Evolutionary conservation across 2,329 filamentous ascomycete species (phyloP), one percentile per base, ranked within the genome.

Genomic region (Aspergillus flavus): DNA sequence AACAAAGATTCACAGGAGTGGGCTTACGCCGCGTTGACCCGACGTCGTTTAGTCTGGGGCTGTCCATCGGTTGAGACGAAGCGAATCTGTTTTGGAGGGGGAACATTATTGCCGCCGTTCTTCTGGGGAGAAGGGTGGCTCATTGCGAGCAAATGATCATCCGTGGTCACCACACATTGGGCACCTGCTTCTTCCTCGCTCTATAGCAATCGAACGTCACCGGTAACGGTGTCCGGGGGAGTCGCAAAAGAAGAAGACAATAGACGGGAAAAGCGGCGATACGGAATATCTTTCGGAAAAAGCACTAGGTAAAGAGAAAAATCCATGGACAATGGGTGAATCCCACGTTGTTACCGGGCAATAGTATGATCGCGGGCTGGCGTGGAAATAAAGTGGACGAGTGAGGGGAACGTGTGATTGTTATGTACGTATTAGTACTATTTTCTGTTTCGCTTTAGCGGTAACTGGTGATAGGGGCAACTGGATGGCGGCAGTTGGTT

Each of bases 21-120:
- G 21, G 52, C 88, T 78, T 84, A 91, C 87, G 91, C 91, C 72
- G 91, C 89, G 79, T 89, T 92, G 73, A 94, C 91, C 71, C 91
- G 85, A 74, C 91, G 86, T 71, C 91, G 84, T 79, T 94, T 94
- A 30, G 90, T 89, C 65, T 91, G 91, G 56, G 91, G 91, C 68
- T 92, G 90, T 66, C 91, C 91, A 79, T 93, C 90, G 72, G 89
- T 93, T 68, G 92, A 91, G 70, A 94, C 91, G 76, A 94, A 94
- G 70, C 91, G 89, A 69, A 92, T 91, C 72, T 81, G 81, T 62
- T 78, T 71, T 56, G 74, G 72, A 60, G 68, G 70, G 61, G 72
- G 66, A 67, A 71, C 64, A 69, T 66, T 72, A 67, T 70, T 73
- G 69, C 71, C 71, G 65, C 67, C 69, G 64, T 77, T 78, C 70